Percentiles rank a stretch among this genome's conserved stretches.
Evolutionary conservation across 768 basidiomycete species (phyloP).

Genomic region (Hericium rajendrae): DNA sequence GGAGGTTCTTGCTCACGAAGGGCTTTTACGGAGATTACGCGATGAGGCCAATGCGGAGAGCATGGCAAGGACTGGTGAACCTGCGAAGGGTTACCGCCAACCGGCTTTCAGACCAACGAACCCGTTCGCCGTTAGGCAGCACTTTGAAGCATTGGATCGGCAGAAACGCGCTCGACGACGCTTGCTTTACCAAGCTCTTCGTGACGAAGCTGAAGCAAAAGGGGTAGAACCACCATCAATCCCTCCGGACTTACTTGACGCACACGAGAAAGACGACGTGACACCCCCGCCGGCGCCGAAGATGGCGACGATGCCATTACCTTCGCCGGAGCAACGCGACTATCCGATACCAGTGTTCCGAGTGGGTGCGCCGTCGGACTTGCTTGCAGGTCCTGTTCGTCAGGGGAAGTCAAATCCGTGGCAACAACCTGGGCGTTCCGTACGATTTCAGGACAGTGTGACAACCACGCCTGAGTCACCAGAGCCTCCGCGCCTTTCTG

Average conservation of each 20-base stretch:
- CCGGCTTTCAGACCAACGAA: slow-evolving; percentile 8
- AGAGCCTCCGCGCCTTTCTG: too few relatives aligned
- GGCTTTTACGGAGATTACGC: not conserved
- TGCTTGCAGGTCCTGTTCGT: too few relatives aligned
- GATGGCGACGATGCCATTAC: not conserved
- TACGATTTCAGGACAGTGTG: too few relatives aligned
- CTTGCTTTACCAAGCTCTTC: slow-evolving; percentile 11
- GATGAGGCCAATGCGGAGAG: not conserved
- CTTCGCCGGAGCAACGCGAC: not conserved
- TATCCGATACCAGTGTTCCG: too few relatives aligned
- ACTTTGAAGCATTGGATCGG: slow-evolving; percentile 5
- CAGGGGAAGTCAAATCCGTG: too few relatives aligned
- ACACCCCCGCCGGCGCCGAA: not conserved
- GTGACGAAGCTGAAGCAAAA: slow-evolving; percentile 10
- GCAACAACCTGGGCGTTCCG: too few relatives aligned
- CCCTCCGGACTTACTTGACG: slow-evolving; percentile 7
- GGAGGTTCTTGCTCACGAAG: too few relatives aligned
- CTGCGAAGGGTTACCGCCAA: not conserved
- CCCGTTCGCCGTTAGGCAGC: slow-evolving; percentile 3
- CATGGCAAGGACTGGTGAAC: not conserved
- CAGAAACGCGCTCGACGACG: slow-evolving; percentile 11
- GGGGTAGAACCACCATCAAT: slow-evolving; percentile 3
- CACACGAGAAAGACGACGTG: slow-evolving; percentile 4
- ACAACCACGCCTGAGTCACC: too few relatives aligned
- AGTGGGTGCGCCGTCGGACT: too few relatives aligned